These are phyloP conservation scores for Rhodosporidiobolus odoratus DNA, from an alignment of 768 basidiomycete species.

Conservation along the genomic window DNA sequence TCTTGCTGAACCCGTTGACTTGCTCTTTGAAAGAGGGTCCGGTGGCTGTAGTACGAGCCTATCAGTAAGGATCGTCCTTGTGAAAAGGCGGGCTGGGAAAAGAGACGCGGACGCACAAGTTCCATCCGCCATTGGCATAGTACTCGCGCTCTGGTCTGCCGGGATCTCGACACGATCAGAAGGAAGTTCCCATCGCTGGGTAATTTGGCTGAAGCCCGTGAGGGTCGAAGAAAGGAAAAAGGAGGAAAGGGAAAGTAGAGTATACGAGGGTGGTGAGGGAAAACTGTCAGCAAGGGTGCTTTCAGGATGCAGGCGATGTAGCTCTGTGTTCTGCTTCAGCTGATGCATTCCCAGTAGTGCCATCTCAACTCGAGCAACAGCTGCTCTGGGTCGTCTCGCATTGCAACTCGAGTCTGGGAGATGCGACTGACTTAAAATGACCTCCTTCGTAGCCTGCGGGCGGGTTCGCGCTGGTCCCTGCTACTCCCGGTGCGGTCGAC, in stretches of 20 bases:
- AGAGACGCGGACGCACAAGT: not conserved
- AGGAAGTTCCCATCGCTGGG: constrained; percentile 7
- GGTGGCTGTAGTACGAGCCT: not conserved
- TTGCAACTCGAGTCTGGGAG: too few species aligned
- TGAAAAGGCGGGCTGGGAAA: not conserved
- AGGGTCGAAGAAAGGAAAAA: not conserved
- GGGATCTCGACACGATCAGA: constrained; percentile 1
- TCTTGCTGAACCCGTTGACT: constrained; percentile 8
- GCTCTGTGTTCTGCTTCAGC: too few species aligned
- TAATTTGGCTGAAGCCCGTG: constrained; percentile 2
- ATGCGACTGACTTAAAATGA: constrained; percentile 12
- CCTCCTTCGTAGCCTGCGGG: not conserved
- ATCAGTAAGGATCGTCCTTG: not conserved
- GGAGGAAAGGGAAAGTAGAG: not conserved
- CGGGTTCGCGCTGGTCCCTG: not conserved
- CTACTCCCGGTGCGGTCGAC: not conserved
- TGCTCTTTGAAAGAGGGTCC: constrained; percentile 19
- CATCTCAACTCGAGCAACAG: not conserved
- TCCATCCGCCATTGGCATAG: constrained; percentile 16
- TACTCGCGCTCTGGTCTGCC: not conserved
- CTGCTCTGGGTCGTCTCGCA: too few species aligned
- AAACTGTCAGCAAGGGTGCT: not conserved
- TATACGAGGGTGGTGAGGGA: not conserved
- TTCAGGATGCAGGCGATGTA: not conserved
- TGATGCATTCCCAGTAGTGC: not conserved